Percentiles rank a stretch among this genome's conserved stretches.
These are phyloP conservation scores for Tylopilus sp. DNA, from an alignment of 768 basidiomycete genomes.

Conservation along the genomic window DNA sequence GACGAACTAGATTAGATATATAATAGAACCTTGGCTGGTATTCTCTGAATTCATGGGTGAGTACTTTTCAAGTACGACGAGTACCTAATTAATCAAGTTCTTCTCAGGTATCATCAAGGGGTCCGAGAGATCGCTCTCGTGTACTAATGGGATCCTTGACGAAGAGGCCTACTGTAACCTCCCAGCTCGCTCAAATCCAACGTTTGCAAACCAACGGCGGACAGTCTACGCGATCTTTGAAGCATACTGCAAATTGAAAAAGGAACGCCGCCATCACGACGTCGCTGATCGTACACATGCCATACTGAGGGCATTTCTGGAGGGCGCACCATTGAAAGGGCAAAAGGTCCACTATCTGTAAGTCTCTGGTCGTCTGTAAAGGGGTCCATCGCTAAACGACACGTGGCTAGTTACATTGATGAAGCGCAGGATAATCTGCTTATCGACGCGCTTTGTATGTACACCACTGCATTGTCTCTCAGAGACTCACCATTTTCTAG, in stretches of 20 bases:
- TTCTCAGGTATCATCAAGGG: slow-evolving; percentile 58
- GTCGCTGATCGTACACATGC: slow-evolving; percentile 61
- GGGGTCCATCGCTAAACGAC: background rate
- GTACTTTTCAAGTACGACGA: slow-evolving; percentile 1
- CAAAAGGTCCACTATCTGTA: slow-evolving; percentile 55
- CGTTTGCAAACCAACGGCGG: slow-evolving; percentile 49
- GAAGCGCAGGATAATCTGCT: slow-evolving; percentile 73
- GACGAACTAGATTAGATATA: background rate
- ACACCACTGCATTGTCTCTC: background rate
- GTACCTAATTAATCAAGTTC: background rate
- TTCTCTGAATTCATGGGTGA: slow-evolving; percentile 67
- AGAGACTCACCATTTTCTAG: slow-evolving; percentile 33
- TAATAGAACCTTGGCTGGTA: slow-evolving; percentile 55
- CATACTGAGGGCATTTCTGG: slow-evolving; percentile 38
- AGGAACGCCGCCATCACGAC: slow-evolving; percentile 43
- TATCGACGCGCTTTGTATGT: slow-evolving; percentile 57
- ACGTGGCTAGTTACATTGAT: slow-evolving; percentile 52
- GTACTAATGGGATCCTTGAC: slow-evolving; percentile 39
- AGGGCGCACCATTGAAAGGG: slow-evolving; percentile 32
- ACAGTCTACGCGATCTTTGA: slow-evolving; percentile 53
- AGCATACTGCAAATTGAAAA: slow-evolving; percentile 47
- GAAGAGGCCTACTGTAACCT: slow-evolving; percentile 42
- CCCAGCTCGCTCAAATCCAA: slow-evolving; percentile 49
- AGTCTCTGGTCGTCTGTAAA: slow-evolving; percentile 12
- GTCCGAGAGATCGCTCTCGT: slow-evolving; percentile 49